Evolutionary conservation across 2,329 filamentous ascomycete species (phyloP), one percentile per base, ranked within the genome.

Genomic region (Aureobasidium sp.): DNA sequence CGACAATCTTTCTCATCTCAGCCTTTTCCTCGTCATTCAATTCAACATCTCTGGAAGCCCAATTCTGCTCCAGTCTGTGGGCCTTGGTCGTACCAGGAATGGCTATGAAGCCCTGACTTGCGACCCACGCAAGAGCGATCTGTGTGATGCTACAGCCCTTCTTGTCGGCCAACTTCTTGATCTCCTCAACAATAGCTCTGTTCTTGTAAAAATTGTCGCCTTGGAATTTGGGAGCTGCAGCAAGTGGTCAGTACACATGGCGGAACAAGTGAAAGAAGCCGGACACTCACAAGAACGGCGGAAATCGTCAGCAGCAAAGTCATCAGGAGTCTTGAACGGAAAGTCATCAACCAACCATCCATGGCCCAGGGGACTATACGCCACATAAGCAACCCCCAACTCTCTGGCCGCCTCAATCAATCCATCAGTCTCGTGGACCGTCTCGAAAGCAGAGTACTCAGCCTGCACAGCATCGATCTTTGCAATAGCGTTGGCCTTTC

Each of bases 401-500:
- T 82, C 78, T 11, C 77, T 74, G 62, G 75, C 76, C 0, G 78
- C 73, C 15, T 72, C 68, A 6, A 79, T 72, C 5, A 80, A 64
- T 51, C 74, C 66, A 11, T 72, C 72, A 0, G 68, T 67, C 63
- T 83, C 80, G 49, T 82, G 79, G 9, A 80, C 76, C 2, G 73
- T 70, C 2, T 72, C 71, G 66, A 80, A 81, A 3, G 76, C 74
- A 2, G 73, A 78, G 69, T 82, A 82, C 65, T 83, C 81, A 20
- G 80, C 73, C 68, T 84, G 79, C 9, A 80, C 74, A n/a, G 76
- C 77, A 14, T 76, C 70, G 61, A 84, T 77, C 11, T 74, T 79
- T 60, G 77, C 73, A 15, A 82, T 70, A 56, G 47, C 37, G 67
- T 73, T 70, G 1, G 82, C 81, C 22, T 80, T 77, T 3, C 77